Evolutionary conservation across 352 stramenopile genomes (phyloP), one percentile per base, ranked within the genome.

Genomic region (Phytophthora boehmeriae): DNA sequence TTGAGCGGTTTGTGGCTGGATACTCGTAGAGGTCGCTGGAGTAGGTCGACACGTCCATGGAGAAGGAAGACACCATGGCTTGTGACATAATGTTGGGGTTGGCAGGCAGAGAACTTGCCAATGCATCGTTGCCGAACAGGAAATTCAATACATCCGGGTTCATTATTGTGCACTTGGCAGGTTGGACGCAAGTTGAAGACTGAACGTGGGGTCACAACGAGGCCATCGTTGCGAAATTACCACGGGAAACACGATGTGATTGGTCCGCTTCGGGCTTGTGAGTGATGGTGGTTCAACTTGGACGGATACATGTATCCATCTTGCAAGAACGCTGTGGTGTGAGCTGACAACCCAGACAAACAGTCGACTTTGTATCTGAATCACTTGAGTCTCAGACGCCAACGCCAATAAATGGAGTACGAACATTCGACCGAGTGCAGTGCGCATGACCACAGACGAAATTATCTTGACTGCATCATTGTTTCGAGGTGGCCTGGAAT

Each of bases 11-110:
- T 5, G 62, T 68, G 4, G 63, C 68, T 6, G 74, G 74, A 43
- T 86, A 83, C 54, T 83, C 75, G 54, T 84, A 83, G 14, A 86
- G 56, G 41, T 86, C 76, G 42, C 59, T 84, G 22, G 76, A 86
- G 56, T 83, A 86, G 46, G 56, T 46, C 8, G 76, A 81, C 19
- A 83, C 56, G 66, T 86, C 76, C 76, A 86, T 86, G 14, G 74
- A 86, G 63, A 86, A 86, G 34, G 76, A 86, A 38, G 76, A 84
- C 11, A 80, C 52, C 76, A 84, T 83, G 10, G 69, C 46, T 62
- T 81, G 71, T 20, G 75, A 81, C 68, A 80, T 77, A 48, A 76
- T 72, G 48, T 61, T 63, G 34, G 38, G 38, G 28, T 49, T 43
- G 9, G 48, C 16, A 10, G 43, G 23, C 8, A 27, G 47, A 2